phyloP scores from a whole-genome alignment of 768 basidiomycete genomes.

The Tulasnella sp. region DNA sequence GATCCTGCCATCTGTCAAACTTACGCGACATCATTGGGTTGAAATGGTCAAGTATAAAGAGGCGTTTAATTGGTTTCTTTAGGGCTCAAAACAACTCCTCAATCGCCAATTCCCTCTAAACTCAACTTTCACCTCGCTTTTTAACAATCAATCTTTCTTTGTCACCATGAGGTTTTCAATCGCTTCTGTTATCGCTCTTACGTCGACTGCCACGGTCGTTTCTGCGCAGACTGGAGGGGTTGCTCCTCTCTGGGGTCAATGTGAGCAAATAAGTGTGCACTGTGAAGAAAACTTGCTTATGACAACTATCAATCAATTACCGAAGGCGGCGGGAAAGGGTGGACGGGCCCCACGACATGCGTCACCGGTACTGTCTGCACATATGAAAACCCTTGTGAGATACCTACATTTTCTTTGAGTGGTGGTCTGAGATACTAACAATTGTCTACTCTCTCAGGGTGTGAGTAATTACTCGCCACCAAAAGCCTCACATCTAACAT shows the following conservation, averaged over 20 bases:
- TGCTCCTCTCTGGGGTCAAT: not conserved
- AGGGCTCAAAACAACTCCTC: too few species aligned
- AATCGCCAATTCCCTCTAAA: too few species aligned
- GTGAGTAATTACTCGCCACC: not conserved
- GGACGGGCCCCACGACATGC: conserved; percentile 36
- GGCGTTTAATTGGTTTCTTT: too few species aligned
- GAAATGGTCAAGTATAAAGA: too few species aligned
- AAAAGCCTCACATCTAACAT: not conserved
- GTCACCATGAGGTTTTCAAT: not conserved
- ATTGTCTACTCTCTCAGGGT: not conserved
- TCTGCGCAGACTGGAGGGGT: not conserved
- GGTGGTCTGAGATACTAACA: not conserved
- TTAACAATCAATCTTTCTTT: not conserved
- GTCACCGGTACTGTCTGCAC: conserved; percentile 36
- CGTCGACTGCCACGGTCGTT: not conserved
- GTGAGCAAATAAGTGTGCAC: not conserved
- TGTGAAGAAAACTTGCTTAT: too few species aligned
- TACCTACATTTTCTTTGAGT: not conserved
- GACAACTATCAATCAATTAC: too few species aligned
- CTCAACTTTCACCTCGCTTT: too few species aligned
- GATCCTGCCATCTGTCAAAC: too few species aligned
- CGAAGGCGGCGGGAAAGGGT: conserved; percentile 20
- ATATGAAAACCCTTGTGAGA: conserved; percentile 31
- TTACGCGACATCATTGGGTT: too few species aligned
- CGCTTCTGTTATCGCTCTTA: not conserved